Evolutionary conservation across 2,329 filamentous ascomycete species (phyloP).

Genomic region (Trichoderma sp.): DNA sequence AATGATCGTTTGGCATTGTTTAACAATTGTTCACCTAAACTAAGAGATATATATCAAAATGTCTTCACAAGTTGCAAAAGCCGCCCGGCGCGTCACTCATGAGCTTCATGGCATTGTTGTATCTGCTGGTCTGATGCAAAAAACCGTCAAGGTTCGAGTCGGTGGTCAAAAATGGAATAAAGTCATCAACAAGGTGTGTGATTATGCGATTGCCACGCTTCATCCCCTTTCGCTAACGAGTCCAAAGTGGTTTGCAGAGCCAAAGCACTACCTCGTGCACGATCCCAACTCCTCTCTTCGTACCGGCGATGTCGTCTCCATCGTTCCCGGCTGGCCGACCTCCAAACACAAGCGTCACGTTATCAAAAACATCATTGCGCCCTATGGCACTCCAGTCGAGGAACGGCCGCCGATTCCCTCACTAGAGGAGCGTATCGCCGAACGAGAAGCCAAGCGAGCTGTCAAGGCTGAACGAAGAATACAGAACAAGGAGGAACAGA

Average conservation of each 20-base stretch:
- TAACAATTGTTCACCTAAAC: background rate
- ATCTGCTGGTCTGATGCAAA: conserved; percentile 73
- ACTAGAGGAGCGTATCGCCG: conserved; percentile 57
- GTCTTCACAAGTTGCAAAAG: conserved; percentile 42
- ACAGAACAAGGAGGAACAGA: background rate
- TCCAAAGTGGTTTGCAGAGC: conserved; percentile 57
- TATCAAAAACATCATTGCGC: conserved; percentile 71
- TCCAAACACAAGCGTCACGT: conserved; percentile 70
- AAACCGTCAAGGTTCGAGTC: conserved; percentile 75
- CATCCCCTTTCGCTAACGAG: background rate
- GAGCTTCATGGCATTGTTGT: conserved; percentile 69
- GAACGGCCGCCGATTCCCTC: conserved; percentile 65
- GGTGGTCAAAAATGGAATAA: conserved; percentile 71
- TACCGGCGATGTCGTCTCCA: conserved; percentile 72
- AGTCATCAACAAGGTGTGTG: conserved; percentile 65
- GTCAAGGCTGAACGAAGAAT: conserved; percentile 56
- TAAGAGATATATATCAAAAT: conserved; percentile 28
- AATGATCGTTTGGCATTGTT: background rate
- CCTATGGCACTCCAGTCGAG: conserved; percentile 60
- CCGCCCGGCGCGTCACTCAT: conserved; percentile 45
- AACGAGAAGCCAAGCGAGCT: conserved; percentile 53
- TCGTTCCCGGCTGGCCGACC: conserved; percentile 63
- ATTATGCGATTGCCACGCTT: background rate
- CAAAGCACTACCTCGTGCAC: conserved; percentile 68
- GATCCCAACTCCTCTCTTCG: conserved; percentile 73